Evolutionary conservation across 2,329 filamentous ascomycete species (phyloP), one percentile per base, ranked within the genome.

Genomic region (Fusarium xyrophilum): DNA sequence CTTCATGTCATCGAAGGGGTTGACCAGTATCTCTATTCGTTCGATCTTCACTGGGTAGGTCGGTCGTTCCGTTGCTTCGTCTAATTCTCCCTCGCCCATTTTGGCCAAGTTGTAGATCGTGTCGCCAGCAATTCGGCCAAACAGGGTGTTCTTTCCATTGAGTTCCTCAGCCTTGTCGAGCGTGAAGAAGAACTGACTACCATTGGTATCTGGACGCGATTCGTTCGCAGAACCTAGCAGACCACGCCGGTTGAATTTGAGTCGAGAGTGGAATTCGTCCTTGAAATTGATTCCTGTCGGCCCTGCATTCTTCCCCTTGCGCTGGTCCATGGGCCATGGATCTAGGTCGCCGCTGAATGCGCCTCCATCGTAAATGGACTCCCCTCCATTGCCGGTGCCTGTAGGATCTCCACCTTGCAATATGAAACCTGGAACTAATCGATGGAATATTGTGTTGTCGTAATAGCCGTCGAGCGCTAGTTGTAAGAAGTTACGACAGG

Each of bases 181-280:
- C 0, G 96, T 98, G 65, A 99, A 90, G 82, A 99, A 99, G 84
- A 98, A 98, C 79, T 99, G 96, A 78, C 93, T 97, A 35, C 93
- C 92, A 81, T 98, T 98, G 56, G 92, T 92, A 74, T 94, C 85
- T 32, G 86, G 86, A 53, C 81, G 82, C 46, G 93, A 90, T 65
- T 92, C 91, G 79, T 98, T 98, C 30, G 96, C 96, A 93, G 98
- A 97, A n/a, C 92, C 96, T 72, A 99, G 80, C 73, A 98, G 81
- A 0, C 96, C 96, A 63, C 96, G 86, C 48, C 96, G 86, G 74
- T 96, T 98, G 83, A 96, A 98, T 78, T 96, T 96, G 70, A 99
- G 83, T 33, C 96, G 87, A 73, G 91, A 93, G 79, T 98, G 95
- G 70, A 97, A 91, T 77, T 99, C 96, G 82, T 98, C 95, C 69